phyloP scores from a whole-genome alignment of 2,329 filamentous ascomycete species.

The Lasiodiplodia citricola region DNA sequence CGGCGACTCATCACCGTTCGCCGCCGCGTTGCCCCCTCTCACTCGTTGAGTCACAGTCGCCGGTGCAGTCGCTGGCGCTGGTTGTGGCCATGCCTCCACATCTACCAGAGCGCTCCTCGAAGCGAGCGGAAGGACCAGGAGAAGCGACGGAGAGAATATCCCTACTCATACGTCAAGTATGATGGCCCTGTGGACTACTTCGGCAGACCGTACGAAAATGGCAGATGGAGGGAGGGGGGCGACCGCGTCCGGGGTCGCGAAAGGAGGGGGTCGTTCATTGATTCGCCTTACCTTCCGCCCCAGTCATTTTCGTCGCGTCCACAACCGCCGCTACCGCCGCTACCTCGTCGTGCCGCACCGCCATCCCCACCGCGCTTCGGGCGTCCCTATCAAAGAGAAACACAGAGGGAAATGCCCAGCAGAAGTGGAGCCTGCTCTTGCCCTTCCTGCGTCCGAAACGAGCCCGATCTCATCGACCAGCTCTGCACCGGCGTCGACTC shows the following conservation, averaged over 20 bases:
- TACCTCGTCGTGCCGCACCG: not conserved
- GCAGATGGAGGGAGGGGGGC: not conserved
- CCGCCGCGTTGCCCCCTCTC: not conserved
- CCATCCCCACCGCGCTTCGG: too few relatives aligned
- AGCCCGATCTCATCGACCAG: not conserved
- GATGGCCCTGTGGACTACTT: not conserved
- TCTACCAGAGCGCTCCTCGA: not conserved
- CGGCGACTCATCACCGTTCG: not conserved
- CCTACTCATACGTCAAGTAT: not conserved
- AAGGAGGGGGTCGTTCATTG: not conserved
- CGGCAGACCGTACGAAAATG: too few relatives aligned
- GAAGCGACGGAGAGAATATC: not conserved
- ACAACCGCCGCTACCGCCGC: not conserved
- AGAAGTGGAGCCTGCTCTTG: not conserved
- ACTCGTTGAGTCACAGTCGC: not conserved
- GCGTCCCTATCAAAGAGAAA: not conserved
- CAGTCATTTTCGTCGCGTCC: not conserved
- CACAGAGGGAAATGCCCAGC: not conserved
- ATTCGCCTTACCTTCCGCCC: not conserved
- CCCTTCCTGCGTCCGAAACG: not conserved
- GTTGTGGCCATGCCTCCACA: not conserved
- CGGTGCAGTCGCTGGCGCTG: not conserved
- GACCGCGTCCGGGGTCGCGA: not conserved
- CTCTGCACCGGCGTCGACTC: not conserved
- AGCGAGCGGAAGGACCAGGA: not conserved